Evolutionary conservation across 208 protist species (phyloP).

Genomic region (Crithidia expoeki): DNA sequence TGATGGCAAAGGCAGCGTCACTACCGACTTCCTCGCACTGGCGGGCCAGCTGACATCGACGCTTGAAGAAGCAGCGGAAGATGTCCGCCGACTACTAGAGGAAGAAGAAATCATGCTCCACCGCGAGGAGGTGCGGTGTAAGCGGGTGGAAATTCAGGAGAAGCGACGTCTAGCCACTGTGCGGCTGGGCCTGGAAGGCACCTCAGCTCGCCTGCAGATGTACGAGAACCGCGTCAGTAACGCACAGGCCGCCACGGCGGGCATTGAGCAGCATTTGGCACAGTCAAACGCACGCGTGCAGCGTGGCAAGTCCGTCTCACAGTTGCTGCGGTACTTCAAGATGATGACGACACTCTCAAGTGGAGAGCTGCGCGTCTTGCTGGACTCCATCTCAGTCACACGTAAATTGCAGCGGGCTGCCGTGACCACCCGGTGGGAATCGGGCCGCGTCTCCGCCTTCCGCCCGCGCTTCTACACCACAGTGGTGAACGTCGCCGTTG

Average conservation of each 20-base stretch:
- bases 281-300: conserved; percentile 85
- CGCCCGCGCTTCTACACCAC: conserved; percentile 71
- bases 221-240: conserved; percentile 87
- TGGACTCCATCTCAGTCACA: conserved; percentile 66
- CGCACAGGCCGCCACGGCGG: conserved; percentile 78
- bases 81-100: conserved; percentile 60
- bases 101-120: conserved; percentile 52
- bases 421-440: conserved; percentile 66
- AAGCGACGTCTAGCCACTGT: conserved; percentile 75
- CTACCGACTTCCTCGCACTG: conserved; percentile 39
- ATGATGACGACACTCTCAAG: conserved; percentile 62
- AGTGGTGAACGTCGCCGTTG: conserved; percentile 22
- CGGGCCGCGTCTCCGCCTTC: conserved; percentile 56
- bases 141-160: conserved; percentile 72
- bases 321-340: conserved; percentile 79
- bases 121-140: conserved; percentile 65
- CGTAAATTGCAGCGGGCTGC: conserved; percentile 59
- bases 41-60: conserved; percentile 50
- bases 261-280: conserved; percentile 86
- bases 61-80: conserved; percentile 49
- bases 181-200: conserved; percentile 81
- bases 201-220: conserved; percentile 65
- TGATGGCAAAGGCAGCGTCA: conserved; percentile 7
- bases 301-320: conserved; percentile 69
- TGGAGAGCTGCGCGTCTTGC: conserved; percentile 45